Evolutionary conservation across 1,139 yeast genomes (phyloP), one percentile per base, ranked within the genome.

Genomic region (Diutina catenulata): DNA sequence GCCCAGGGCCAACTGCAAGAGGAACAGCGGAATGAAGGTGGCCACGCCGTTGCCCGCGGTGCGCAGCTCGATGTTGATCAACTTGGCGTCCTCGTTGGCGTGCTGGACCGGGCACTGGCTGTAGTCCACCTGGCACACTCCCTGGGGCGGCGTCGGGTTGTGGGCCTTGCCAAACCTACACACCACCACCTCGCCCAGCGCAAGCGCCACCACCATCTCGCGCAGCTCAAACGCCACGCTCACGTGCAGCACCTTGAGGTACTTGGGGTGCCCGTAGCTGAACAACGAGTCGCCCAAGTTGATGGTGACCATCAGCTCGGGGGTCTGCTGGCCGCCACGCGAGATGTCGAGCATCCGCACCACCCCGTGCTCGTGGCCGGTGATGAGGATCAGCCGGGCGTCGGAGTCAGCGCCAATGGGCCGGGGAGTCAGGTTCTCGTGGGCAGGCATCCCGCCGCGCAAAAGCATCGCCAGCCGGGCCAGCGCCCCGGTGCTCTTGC

Each of bases 331-430:
- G 47, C 83, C 95, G 21, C 82, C 83, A 44, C 79, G 75, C 0
- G 94, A 76, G 1, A 87, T 79, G 55, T 88, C 95, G 70, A 84
- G 77, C 16, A 91, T 55, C 44, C 94, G 68, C 0, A 91, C 76
- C 18, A 74, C 66, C 0, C 96, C 97, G 49, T 80, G 77, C 27
- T 71, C 70, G 53, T 86, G 96, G 1, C 96, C 97, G 0, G 94
- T 75, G 2, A 82, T 70, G 37, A 81, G 56, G 2, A 86, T 81
- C 26, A 75, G 70, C 28, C 91, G 70, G 33, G 45, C 46, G 8
- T 66, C 63, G 38, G 75, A 82, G 46, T 68, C 73, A 8, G 68
- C 60, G 13, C 91, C 76, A 25, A 76, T 49, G 8, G 74, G 66
- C 37, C 66, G 66, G 23, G 60, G 56, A 5, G 18, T 13, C n/a